Base-by-base conservation (phyloP, 2,329 filamentous ascomycete species). In the Berkeleyomyces rouxiae region DNA sequence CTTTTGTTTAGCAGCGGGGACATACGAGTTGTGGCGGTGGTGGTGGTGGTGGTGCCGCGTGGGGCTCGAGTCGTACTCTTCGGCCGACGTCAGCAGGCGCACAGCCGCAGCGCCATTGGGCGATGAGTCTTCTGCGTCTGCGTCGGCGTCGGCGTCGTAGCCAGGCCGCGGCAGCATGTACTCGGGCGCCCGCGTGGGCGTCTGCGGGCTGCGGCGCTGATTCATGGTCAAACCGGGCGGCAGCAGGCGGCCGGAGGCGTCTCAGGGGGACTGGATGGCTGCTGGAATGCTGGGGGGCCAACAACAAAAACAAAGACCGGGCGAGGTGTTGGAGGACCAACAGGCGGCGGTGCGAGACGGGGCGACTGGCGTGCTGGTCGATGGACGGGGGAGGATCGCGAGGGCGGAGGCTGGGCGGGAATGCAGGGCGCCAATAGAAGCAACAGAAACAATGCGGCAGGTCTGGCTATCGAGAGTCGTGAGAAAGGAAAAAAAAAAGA, bases 81-180 rank as follows among this genome's bases (percentile, higher is more conserved):
- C 82, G 71, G 82, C 76, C 5, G 81, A 84, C 61, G 82, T 85
- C 73, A 86, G 74, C 68, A 86, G 74, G 68, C 83, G 78, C 62
- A 85, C 78, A 65, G 77, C 79, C 42, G 82, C 77, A 53, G 76
- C 72, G 53, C 76, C 72, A 69, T 78, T 79, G 63, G 76, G 73
- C 46, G 74, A 74, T 16, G 76, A 75, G 39, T 55, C 33, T 1
- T 23, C 23, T 62, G 59, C 70, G 23, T 23, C 23, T 62, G 59
- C 70, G 67, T 60, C 62, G 67, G 76, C 72, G 36, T 82, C 79
- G 61, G 82, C 79, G 68, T 81, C 78, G 69, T 85, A 84, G 61
- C 72, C 72, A 10, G 51, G 23, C 23, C 23, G 23, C 23, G 79
- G 79, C 61, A 82, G 74, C 66, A 75, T 75, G 68, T 85, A 85